Percentiles rank a stretch among this genome's conserved stretches.
Conservation (phyloP, 2,329 filamentous ascomycete species). For the Fusarium sp. region DNA sequence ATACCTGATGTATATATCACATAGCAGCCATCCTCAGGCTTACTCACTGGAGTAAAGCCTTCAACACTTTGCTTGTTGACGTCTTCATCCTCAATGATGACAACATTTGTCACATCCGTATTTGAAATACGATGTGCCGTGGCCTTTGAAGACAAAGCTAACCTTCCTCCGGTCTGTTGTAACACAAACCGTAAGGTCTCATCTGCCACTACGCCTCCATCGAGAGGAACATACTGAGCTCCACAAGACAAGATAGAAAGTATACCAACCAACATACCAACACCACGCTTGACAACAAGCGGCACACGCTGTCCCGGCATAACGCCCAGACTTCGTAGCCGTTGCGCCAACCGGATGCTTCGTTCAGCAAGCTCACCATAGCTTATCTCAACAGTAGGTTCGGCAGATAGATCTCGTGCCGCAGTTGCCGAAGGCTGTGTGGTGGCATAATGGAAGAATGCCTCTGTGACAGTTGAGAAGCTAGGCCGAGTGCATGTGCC, state of each 20-base stretch:
- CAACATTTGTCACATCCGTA: conserved; percentile 29
- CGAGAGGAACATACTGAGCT: conserved; percentile 68
- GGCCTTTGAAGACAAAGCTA: conserved; percentile 56
- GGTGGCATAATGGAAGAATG: conserved; percentile 51
- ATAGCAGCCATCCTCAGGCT: conserved; percentile 52
- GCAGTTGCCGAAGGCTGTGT: conserved; percentile 51
- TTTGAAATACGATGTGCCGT: conserved; percentile 44
- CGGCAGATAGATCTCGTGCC: conserved; percentile 48
- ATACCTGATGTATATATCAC: conserved; percentile 66
- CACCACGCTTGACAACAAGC: conserved; percentile 63
- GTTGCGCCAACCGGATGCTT: conserved; percentile 50
- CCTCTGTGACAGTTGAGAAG: conserved; percentile 48
- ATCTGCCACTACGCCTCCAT: conserved; percentile 63
- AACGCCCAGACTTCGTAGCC: conserved; percentile 52
- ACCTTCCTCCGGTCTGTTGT: conserved; percentile 54
- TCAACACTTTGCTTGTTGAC: not conserved
- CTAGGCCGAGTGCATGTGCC: conserved; percentile 29
- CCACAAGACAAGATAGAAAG: conserved; percentile 64
- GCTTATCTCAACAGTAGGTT: conserved; percentile 49
- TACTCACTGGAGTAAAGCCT: not conserved
- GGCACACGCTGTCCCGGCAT: conserved; percentile 59
- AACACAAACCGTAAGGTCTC: conserved; percentile 60
- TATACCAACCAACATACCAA: conserved; percentile 67
- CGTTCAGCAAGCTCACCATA: conserved; percentile 55
- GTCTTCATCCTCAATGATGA: conserved; percentile 44